A percentile compares a stretch with the other conserved stretches of the same genome.
phyloP scores from a whole-genome alignment of 192 early-diverging fungal species.

The Geranomyces variabilis region DNA sequence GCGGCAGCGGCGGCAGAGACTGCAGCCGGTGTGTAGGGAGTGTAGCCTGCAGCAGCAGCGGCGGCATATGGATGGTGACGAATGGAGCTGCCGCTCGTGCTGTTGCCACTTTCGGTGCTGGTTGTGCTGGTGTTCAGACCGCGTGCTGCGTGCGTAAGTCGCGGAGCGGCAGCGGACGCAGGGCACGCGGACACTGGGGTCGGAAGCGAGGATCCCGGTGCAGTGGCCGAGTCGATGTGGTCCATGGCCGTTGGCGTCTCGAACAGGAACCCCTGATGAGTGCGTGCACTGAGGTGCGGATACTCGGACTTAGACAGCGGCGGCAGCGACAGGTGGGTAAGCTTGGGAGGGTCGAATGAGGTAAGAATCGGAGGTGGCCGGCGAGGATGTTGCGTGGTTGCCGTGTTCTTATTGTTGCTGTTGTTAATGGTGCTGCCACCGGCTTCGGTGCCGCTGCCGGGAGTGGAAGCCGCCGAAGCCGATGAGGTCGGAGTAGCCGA shows the following conservation, averaged over 20 bases:
- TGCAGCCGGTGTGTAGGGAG: too few species aligned
- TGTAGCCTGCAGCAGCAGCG: too few species aligned
- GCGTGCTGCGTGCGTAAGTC: too few species aligned
- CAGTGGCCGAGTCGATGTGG: background rate
- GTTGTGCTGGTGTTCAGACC: too few species aligned
- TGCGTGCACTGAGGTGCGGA: background rate
- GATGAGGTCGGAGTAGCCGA: background rate
- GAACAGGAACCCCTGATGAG: background rate
- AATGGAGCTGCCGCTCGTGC: too few species aligned
- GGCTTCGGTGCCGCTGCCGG: background rate
- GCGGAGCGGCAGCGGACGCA: too few species aligned
- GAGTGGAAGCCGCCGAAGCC: background rate
- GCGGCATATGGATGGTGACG: too few species aligned
- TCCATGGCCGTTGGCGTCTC: background rate
- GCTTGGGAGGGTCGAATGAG: constrained; percentile 12
- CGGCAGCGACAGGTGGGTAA: constrained; percentile 16
- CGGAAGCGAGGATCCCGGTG: too few species aligned
- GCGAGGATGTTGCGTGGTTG: background rate
- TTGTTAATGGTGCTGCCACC: background rate
- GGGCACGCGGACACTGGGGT: too few species aligned
- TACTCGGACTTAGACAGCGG: constrained; percentile 9
- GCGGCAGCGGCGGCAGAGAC: too few species aligned
- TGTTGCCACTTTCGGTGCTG: too few species aligned
- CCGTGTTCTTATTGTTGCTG: background rate
- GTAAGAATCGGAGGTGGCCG: constrained; percentile 8